phyloP scores from a whole-genome alignment of 225 moss, liverwort and hornwort genomes.

The Asterella californica region DNA sequence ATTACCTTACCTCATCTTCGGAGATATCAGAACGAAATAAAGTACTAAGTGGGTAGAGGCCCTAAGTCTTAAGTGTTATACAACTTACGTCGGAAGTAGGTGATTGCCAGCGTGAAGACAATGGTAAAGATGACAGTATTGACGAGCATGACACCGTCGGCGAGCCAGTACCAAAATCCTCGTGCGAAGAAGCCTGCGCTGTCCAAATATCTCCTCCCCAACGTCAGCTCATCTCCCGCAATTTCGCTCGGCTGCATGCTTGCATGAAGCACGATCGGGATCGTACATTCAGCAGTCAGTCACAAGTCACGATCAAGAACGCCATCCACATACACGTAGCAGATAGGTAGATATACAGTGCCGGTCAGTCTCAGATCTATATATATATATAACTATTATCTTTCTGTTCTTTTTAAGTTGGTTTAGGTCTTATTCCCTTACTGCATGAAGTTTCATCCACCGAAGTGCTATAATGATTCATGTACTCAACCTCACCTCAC shows the following conservation, averaged over 20 bases:
- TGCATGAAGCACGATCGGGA: background rate
- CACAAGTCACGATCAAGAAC: background rate
- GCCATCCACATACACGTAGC: background rate
- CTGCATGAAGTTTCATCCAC: too few relatives aligned
- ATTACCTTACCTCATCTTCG: too few relatives aligned
- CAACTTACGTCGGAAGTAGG: constrained; percentile 28
- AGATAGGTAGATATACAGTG: background rate
- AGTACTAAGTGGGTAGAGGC: too few relatives aligned
- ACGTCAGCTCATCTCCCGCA: constrained; percentile 2
- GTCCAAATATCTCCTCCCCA: constrained; percentile 14
- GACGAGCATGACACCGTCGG: constrained; percentile 1
- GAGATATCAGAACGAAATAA: too few relatives aligned
- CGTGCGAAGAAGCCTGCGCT: constrained; percentile 4
- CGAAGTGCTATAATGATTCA: too few relatives aligned
- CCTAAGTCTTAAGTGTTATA: too few relatives aligned
- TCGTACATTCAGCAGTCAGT: background rate
- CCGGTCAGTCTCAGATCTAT: background rate
- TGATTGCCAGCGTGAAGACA: constrained; percentile 27
- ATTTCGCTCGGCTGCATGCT: constrained; percentile 29
- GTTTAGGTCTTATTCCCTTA: too few relatives aligned
- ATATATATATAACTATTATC: too few relatives aligned
- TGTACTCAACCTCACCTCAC: too few relatives aligned
- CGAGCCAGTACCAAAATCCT: constrained; percentile 35
- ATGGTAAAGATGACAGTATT: constrained; percentile 18
- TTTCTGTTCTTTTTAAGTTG: too few relatives aligned